Evolutionary conservation across 495 filamentous ascomycete genomes (phyloP).

Genomic region (Talaromyces nanjingensis): DNA sequence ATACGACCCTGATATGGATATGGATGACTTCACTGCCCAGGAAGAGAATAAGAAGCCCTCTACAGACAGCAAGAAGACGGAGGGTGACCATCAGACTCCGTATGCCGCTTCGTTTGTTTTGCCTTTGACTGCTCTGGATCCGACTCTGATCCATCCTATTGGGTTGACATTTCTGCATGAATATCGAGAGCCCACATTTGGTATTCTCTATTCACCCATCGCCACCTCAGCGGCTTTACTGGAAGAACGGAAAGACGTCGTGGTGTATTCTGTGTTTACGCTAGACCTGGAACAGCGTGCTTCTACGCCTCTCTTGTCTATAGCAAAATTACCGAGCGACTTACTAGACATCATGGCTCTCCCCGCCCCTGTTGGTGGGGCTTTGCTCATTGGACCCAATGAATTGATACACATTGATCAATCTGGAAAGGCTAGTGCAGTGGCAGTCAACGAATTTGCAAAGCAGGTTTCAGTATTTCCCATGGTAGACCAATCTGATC

Average conservation of each 20-base stretch:
- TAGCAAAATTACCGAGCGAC: conserved; percentile 80
- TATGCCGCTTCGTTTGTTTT: conserved; percentile 90
- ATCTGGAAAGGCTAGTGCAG: conserved; percentile 84
- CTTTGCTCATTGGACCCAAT: conserved; percentile 79
- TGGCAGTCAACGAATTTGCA: conserved; percentile 89
- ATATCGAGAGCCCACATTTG: conserved; percentile 96
- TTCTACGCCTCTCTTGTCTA: conserved; percentile 85
- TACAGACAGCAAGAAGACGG: conserved; percentile 20
- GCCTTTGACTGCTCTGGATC: conserved; percentile 78
- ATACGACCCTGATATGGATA: conserved; percentile 74
- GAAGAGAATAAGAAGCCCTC: neutral
- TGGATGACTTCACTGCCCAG: conserved; percentile 20
- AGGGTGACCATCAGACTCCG: conserved; percentile 61
- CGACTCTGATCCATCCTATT: conserved; percentile 76
- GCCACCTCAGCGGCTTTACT: conserved; percentile 66
- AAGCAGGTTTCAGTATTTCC: conserved; percentile 70
- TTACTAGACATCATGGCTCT: conserved; percentile 78
- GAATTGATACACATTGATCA: conserved; percentile 95
- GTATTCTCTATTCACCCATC: conserved; percentile 73
- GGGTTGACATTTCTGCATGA: conserved; percentile 92
- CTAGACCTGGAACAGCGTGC: conserved; percentile 90
- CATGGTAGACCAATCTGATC: conserved; percentile 76
- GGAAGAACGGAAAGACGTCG: conserved; percentile 70
- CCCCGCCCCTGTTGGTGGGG: conserved; percentile 79
- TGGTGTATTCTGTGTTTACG: conserved; percentile 89